Conservation (phyloP, 1,139 yeast genomes). For the Pichia sp. region DNA sequence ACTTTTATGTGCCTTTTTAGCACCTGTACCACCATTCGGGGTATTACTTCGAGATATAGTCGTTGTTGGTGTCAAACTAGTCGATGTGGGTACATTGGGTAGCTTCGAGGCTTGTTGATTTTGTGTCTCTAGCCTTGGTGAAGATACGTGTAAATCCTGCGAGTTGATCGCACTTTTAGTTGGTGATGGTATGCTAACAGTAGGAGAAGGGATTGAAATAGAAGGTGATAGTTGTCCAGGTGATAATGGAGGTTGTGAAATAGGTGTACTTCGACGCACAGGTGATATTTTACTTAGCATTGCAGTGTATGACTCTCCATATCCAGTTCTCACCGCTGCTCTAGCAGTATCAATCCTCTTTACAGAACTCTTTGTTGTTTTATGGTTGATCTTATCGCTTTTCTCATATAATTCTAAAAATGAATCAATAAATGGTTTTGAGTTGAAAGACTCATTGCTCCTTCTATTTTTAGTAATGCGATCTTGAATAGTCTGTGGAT, state of each 20-base stretch:
- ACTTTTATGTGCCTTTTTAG: slow-evolving; percentile 14
- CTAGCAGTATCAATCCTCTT: neutral
- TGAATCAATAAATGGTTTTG: neutral
- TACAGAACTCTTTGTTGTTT: neutral
- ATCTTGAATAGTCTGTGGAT: slow-evolving; percentile 18
- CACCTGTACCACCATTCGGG: slow-evolving; percentile 13
- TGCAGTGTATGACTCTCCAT: neutral
- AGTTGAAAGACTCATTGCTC: neutral
- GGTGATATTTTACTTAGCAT: neutral
- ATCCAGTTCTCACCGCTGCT: neutral
- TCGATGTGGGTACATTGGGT: neutral
- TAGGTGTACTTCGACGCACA: slow-evolving; percentile 2
- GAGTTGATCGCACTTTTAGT: neutral
- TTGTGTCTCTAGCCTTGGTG: too few species aligned
- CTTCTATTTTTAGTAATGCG: slow-evolving; percentile 5
- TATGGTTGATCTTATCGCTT: neutral
- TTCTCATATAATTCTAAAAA: neutral
- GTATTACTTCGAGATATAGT: neutral
- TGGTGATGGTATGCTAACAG: neutral
- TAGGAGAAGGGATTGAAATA: neutral
- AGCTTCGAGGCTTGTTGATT: too few species aligned
- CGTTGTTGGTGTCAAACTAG: neutral
- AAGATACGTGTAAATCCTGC: too few species aligned
- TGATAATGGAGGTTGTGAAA: slow-evolving; percentile 4
- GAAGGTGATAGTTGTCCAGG: slow-evolving; percentile 3